phyloP scores from a whole-genome alignment of 768 basidiomycete genomes.

The Antrodiella citrinella region DNA sequence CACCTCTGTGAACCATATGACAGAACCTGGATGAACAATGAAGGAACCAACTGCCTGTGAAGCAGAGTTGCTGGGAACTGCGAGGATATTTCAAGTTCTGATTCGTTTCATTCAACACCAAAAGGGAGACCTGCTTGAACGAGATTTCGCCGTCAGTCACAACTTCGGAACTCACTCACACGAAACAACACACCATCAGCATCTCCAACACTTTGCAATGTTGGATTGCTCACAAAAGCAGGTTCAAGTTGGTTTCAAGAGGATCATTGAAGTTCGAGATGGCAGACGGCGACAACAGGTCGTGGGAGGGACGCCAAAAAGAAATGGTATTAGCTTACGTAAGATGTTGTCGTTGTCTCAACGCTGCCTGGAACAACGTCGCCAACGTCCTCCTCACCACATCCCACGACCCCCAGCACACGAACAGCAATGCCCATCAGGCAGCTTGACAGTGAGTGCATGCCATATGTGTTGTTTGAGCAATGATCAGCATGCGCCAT shows the following conservation, averaged over 20 bases:
- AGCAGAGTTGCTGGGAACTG: background rate
- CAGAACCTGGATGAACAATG: no score
- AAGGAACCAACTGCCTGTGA: background rate
- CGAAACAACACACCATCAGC: background rate
- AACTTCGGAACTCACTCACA: no score
- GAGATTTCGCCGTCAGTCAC: no score
- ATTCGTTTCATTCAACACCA: no score
- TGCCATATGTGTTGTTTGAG: background rate
- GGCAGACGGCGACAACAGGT: background rate
- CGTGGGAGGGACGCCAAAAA: background rate
- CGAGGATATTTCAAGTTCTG: no score
- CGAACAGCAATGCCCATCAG: slow-evolving; percentile 63
- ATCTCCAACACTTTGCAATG: background rate
- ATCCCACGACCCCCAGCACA: slow-evolving; percentile 4
- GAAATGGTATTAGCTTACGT: slow-evolving; percentile 2
- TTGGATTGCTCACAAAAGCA: background rate
- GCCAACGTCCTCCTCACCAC: slow-evolving; percentile 8
- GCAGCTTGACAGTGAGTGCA: slow-evolving; percentile 65
- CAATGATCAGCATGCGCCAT: slow-evolving; percentile 3
- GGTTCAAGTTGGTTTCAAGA: background rate
- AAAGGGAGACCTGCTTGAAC: no score
- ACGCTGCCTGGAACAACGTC: slow-evolving; percentile 1
- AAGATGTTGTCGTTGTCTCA: background rate
- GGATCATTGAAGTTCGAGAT: background rate
- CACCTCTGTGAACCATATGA: no score